Evolutionary conservation across 106 monocot species (phyloP), one percentile per base, ranked within the genome.

Genomic region (Allium fistulosum): DNA sequence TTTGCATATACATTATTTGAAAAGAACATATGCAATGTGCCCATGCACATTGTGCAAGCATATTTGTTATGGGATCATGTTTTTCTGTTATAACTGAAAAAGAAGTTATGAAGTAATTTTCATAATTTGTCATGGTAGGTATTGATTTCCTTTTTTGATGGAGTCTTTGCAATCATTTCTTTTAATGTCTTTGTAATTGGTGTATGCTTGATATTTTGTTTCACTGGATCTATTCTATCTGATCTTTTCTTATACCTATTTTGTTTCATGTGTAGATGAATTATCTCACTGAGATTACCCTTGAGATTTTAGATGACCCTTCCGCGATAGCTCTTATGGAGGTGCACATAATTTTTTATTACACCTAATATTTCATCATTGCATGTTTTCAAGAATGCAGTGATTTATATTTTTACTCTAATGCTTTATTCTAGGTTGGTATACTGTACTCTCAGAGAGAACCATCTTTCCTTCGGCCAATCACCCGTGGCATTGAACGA

Each of bases 241-340:
- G 37, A 49, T 9, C 15, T 17, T 65, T 49, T 17, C 22, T 16
- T 49, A 49, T n/a, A 16, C 7, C 9, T 16, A 49, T 9, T 51
- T 68, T 12, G 56, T 72, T 53, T 10, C 12, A 45, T 68, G 11
- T 75, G 52, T 71, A 97, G 96, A 78, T 88, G 62, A 97, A 92
- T 80, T 97, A 92, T 79, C 78, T 92, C 58, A 78, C 86, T 65
- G 96, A 97, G 80, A 60, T 68, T 58, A 88, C 84, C 74, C 66
- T 84, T 49, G 96, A 97, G 76, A 84, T 97, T 75, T 70, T 97
- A 58, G 86, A 92, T 26, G 96, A 97, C 79, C 96, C 96, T 75
- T 79, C 82, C 6, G 58, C 80, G 8, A 49, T 67, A 69, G 92
- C 88, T 16, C 72, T 97, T 91, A 45, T 88, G 58, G 96, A 97